A percentile compares a stretch with the other conserved stretches of the same genome.
These are phyloP conservation scores for Colletotrichum lini DNA, from an alignment of 2,329 filamentous ascomycete species.

Conservation along the genomic window DNA sequence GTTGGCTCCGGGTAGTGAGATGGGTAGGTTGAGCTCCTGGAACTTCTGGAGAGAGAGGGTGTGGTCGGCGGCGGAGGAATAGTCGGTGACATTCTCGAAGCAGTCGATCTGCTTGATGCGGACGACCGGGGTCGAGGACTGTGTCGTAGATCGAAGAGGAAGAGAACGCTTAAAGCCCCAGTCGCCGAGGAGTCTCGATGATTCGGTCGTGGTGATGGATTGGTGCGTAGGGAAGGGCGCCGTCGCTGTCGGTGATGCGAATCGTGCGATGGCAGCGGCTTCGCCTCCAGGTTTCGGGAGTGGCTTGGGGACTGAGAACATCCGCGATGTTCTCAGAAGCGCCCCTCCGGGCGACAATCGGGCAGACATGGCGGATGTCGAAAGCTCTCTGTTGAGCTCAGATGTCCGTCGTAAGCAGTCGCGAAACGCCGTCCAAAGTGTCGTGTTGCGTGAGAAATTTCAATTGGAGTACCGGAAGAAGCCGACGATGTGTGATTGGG, in stretches of 20 bases:
- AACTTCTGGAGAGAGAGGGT: constrained; percentile 86
- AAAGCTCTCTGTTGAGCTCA: constrained; percentile 42
- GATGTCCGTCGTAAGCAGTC: constrained; percentile 30
- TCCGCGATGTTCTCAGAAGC: constrained; percentile 86
- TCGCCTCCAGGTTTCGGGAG: constrained; percentile 73
- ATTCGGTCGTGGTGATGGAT: constrained; percentile 82
- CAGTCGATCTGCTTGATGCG: constrained; percentile 86
- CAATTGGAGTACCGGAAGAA: constrained; percentile 39
- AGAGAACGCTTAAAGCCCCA: constrained; percentile 94
- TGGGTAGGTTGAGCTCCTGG: constrained; percentile 82
- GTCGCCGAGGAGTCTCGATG: constrained; percentile 83
- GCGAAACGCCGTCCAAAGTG: background rate
- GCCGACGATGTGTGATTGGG: constrained; percentile 32
- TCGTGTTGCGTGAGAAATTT: constrained; percentile 40
- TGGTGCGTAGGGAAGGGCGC: constrained; percentile 85
- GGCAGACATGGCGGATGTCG: constrained; percentile 40
- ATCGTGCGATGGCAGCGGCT: constrained; percentile 62
- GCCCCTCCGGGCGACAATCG: constrained; percentile 72
- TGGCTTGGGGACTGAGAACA: constrained; percentile 88
- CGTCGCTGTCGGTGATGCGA: constrained; percentile 79
- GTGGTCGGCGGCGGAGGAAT: constrained; percentile 86
- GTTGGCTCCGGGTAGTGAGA: constrained; percentile 67
- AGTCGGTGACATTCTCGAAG: constrained; percentile 90
- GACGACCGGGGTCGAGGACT: constrained; percentile 80
- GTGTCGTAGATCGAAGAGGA: constrained; percentile 81